Base-by-base conservation (phyloP, 768 basidiomycete genomes). In the Pleurotus djamor region DNA sequence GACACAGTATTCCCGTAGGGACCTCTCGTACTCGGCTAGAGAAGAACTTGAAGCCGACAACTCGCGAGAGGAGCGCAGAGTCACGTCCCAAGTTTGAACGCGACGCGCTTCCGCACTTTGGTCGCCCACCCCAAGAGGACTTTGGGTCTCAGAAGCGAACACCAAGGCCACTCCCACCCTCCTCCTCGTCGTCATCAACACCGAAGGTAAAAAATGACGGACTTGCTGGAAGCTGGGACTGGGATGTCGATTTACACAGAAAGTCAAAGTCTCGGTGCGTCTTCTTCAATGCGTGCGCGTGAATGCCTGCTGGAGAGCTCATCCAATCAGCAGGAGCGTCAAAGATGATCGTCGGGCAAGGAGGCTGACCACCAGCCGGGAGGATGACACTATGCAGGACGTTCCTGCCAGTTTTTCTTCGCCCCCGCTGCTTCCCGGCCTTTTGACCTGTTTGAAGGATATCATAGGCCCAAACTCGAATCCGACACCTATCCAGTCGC, bases 401-500 rank as follows among this genome's bases (percentile, higher is more conserved):
- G 63, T 71, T 1, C 73, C 83, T 12, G 73, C 78, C 2, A 64
- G 63, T 5, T 94, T 93, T 70, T 70, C 79, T 0, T 87, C 89
- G 0, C 89, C 92, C 7, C 85, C 89, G 0, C 75, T 96, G 12
- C 75, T 89, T 60, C 81, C 83, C 0, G 88, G 87, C 5, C 76
- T 95, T 21, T 65, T 87, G 12, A 70, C 78, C 13, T 84, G 83
- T 41, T 66, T 94, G 7, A 71, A 76, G 6, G 83, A 85, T 28
- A 69, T 83, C 1, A 76, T 93, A 6, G 91, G 89, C 2, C 73
- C 72, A 5, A 64, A 77, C 32, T 81, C 84, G 0, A 67, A 52
- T 6, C 91, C 94, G 2, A 93, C 91, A 0, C 83, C 87, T 0
- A 94, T 96, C n/a, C 92, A 94, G 68, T 79, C 84, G 0, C 76